Evolutionary conservation across 768 basidiomycete species (phyloP).

Genomic region (Leccinum rimulosum): DNA sequence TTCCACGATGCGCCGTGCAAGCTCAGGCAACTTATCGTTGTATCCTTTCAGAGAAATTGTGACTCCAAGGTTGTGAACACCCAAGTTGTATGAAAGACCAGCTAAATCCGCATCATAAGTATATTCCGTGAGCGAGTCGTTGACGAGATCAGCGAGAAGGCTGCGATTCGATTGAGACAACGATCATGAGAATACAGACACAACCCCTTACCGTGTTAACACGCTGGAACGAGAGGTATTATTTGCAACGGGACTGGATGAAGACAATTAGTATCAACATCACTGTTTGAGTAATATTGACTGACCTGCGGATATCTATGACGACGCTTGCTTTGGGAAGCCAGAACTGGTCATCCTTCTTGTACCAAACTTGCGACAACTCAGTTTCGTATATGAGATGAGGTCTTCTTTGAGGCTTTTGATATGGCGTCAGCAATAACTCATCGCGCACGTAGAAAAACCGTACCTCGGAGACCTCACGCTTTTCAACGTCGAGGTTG

Average conservation of each 20-base stretch:
- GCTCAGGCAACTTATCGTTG: constrained; percentile 83
- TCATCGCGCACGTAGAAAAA: neutral
- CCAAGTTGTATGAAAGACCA: constrained; percentile 73
- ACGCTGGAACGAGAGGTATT: constrained; percentile 67
- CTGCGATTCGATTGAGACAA: constrained; percentile 33
- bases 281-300: neutral
- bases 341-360: constrained; percentile 97
- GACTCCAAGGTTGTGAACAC: constrained; percentile 62
- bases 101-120: constrained; percentile 92
- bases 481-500: constrained; percentile 80
- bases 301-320: constrained; percentile 73
- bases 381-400: constrained; percentile 70
- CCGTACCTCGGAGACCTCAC: constrained; percentile 58
- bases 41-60: constrained; percentile 75
- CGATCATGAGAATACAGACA: neutral
- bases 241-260: constrained; percentile 53
- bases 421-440: constrained; percentile 2
- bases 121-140: constrained; percentile 86
- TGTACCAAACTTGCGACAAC: constrained; percentile 84
- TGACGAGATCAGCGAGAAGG: constrained; percentile 80
- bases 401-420: constrained; percentile 72
- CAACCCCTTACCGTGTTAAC: constrained; percentile 56
- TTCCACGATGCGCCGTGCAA: constrained; percentile 70
- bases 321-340: constrained; percentile 82
- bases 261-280: neutral